Evolutionary conservation across 139 green algal genomes (phyloP), one percentile per base, ranked within the genome.

Genomic region (Chlorella sp.): DNA sequence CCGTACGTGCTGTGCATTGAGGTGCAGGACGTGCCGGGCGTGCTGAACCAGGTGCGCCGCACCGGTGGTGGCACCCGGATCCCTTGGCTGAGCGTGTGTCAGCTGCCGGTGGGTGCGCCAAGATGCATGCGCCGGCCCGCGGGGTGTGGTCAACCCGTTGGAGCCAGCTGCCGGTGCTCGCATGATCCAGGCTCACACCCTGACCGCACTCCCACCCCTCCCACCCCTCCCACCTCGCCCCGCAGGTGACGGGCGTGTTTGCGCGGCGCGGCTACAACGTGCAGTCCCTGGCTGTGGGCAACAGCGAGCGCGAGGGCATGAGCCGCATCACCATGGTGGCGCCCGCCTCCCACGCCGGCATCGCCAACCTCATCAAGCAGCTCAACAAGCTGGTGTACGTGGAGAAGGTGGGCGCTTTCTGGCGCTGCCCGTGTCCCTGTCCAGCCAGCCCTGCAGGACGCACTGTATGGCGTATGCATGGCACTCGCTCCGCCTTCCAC

Each of bases 251-350:
- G 0, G 93, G 93, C 48, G 95, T 99, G 51, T 95, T 99, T 87
- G 93, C 97, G 5, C 91, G 97, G 46, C 93, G 97, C n/a, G 97
- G 97, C 54, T 99, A 99, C 94, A 99, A 99, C 90, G 89, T 99
- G 43, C 97, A 99, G 91, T 94, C 88, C 16, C 89, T 99, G 78
- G 97, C 97, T 73, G 97, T 99, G 90, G 97, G 97, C 34, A 94
- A 94, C 54, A 89, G 85, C 24, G 95, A 98, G 93, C 87, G 72
- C 36, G 85, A 91, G 60, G 97, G 96, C 43, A 78, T 93, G 62
- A 96, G 90, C 32, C 92, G 97, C 79, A 99, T 99, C 91, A 97
- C 91, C 60, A 97, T 95, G 87, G 95, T 99, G n/a, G 77, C 67
- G 19, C 69, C 40, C 62, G 34, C 68, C 67, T 40, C 32, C 8